phyloP scores from a whole-genome alignment of 306 rosid species.

The Prunus salicina region DNA sequence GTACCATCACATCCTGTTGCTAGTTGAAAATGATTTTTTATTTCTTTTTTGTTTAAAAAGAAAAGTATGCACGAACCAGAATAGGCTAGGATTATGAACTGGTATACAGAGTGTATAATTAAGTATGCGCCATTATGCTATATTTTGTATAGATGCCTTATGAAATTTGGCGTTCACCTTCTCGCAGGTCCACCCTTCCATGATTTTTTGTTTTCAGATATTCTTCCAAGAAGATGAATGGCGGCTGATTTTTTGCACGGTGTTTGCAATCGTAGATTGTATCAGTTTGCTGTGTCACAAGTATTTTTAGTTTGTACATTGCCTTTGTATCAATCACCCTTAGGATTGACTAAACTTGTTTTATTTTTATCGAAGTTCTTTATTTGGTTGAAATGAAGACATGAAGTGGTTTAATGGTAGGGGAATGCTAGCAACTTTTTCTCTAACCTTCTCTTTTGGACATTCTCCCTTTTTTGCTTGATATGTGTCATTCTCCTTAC shows the following conservation, averaged over 20 bases:
- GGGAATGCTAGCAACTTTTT: no score
- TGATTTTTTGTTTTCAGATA: slow-evolving; percentile 79
- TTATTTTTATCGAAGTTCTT: neutral
- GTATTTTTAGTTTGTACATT: neutral
- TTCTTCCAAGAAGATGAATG: slow-evolving; percentile 58
- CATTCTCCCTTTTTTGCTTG: no score
- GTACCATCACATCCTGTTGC: neutral
- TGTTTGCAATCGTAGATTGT: neutral
- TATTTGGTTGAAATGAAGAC: neutral
- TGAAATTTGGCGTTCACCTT: slow-evolving; percentile 20
- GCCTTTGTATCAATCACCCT: neutral
- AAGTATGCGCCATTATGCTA: neutral
- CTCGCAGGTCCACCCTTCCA: slow-evolving; percentile 85
- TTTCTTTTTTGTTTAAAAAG: neutral
- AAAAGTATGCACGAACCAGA: no score
- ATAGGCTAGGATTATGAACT: no score
- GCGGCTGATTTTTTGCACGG: neutral
- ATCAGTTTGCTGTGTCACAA: neutral
- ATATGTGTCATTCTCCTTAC: no score
- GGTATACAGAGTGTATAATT: neutral
- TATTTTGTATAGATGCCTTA: neutral
- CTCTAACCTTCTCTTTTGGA: no score
- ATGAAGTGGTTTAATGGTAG: no score
- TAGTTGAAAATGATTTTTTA: neutral
- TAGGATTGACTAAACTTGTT: neutral